These are phyloP conservation scores for Capronia americana DNA, from an alignment of 2,329 filamentous ascomycete species.

Conservation along the genomic window DNA sequence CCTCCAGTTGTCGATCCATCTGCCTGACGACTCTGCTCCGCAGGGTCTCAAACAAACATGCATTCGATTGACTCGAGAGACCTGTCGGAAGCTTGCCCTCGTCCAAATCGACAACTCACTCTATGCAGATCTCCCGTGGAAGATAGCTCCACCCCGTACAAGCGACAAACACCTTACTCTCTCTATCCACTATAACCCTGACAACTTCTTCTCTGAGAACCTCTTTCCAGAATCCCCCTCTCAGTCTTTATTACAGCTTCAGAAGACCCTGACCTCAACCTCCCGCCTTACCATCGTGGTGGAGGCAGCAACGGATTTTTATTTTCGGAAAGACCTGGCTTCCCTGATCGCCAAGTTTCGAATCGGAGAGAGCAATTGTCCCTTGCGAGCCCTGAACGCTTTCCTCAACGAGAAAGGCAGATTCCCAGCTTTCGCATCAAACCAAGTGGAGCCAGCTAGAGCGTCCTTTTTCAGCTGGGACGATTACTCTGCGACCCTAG, in stretches of 20 bases:
- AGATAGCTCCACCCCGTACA: neutral
- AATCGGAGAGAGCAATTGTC: neutral
- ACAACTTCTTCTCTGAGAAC: neutral
- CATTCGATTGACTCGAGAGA: neutral
- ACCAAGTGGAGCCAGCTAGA: neutral
- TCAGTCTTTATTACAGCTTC: neutral
- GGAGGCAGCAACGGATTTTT: neutral
- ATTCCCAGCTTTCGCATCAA: neutral
- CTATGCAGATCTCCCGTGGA: neutral
- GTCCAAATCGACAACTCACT: neutral
- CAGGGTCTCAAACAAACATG: neutral
- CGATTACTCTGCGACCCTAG: conserved; percentile 9
- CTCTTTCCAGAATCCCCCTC: neutral
- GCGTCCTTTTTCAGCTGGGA: conserved; percentile 4
- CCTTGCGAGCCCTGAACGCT: neutral
- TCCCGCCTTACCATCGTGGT: neutral
- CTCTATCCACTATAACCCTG: neutral
- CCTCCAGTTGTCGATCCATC: neutral
- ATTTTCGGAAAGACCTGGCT: neutral
- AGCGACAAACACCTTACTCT: neutral
- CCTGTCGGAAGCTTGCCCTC: neutral
- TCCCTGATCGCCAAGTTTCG: neutral
- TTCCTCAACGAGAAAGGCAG: neutral
- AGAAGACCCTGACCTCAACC: neutral
- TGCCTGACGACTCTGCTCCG: neutral